Base-by-base conservation (phyloP, 768 basidiomycete genomes). In the Calocybe indica region DNA sequence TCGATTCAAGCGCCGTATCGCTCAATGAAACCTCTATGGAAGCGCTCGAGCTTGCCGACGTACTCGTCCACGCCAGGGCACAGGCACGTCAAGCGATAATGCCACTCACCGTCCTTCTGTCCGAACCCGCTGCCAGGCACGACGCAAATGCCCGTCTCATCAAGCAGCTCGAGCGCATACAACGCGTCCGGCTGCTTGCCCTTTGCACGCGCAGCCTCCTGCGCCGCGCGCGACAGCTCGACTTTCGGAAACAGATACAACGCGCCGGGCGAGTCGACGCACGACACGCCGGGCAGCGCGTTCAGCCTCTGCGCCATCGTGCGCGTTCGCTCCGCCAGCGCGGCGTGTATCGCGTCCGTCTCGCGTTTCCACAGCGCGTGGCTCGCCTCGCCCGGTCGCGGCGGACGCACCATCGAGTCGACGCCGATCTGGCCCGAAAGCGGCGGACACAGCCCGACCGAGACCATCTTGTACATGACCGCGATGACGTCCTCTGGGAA, bases 111-210 rank as follows among this genome's bases (percentile, higher is more conserved):
- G 43, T 87, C 83, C 66, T 77, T 85, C 71, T 97, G 94, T 5
- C 94, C 94, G 62, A 99, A 99, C 1, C 95, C 95, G 41, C 83
- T 85, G 0, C 95, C 95, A 5, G 93, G 90, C 5, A 97, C 89
- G 14, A 89, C 88, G 58, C 93, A 96, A 53, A 98, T 96, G 5
- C 92, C 92, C 0, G 92, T 93, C 63, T 78, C 76, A 52, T 95
- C 91, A 44, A 99, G 74, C 43, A 99, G 63, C 54, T 75, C 79
- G 34, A 95, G 72, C 14, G 90, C 79, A 61, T 99, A 99, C 59
- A 94, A 85, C 37, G 83, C 85, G 63, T 99, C 95, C 3, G 95
- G 88, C 56, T 77, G 77, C 68, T 90, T 90, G 1, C 86, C 88
- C 1, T 70, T 75, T 57, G 74, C 67, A 54, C 73, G 65, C 31